These are phyloP conservation scores for Phytophthora fragariaefolia DNA, from an alignment of 352 stramenopile genomes.

Conservation along the genomic window DNA sequence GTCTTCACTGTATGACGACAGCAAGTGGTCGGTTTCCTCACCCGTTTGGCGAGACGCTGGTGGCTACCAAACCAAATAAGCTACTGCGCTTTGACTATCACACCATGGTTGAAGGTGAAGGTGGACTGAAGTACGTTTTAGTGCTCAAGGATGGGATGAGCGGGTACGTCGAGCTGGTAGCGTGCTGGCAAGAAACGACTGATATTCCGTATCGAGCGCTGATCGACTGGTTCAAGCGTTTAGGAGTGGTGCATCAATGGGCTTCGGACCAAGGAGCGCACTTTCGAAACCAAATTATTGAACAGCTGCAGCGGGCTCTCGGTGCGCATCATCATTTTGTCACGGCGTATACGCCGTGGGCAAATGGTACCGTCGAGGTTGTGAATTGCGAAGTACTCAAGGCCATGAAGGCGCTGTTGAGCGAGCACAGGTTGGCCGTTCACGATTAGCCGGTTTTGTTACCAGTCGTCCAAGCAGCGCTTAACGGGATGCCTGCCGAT, in stretches of 20 bases:
- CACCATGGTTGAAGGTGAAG: not conserved
- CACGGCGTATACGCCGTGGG: not conserved
- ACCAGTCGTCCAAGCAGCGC: not conserved
- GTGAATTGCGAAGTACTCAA: constrained; percentile 35
- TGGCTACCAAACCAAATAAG: not conserved
- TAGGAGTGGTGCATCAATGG: not conserved
- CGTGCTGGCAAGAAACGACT: not conserved
- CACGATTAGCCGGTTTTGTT: not conserved
- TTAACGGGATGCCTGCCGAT: not conserved
- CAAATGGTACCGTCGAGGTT: constrained; percentile 39
- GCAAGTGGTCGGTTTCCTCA: not conserved
- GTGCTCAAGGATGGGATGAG: not conserved
- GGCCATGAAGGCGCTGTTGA: not conserved
- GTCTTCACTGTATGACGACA: not conserved
- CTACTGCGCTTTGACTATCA: not conserved
- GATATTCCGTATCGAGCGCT: not conserved
- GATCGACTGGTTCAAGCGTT: not conserved
- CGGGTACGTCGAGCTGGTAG: not conserved
- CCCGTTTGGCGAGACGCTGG: not conserved
- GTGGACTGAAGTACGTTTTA: not conserved
- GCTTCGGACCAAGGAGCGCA: not conserved
- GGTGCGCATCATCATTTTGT: not conserved
- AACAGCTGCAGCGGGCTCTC: not conserved
- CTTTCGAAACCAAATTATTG: not conserved
- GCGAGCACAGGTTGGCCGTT: not conserved